Evolutionary conservation across 176 grass and related monocot species (phyloP), one percentile per base, ranked within the genome.

Genomic region (Cymbopogon citratus): DNA sequence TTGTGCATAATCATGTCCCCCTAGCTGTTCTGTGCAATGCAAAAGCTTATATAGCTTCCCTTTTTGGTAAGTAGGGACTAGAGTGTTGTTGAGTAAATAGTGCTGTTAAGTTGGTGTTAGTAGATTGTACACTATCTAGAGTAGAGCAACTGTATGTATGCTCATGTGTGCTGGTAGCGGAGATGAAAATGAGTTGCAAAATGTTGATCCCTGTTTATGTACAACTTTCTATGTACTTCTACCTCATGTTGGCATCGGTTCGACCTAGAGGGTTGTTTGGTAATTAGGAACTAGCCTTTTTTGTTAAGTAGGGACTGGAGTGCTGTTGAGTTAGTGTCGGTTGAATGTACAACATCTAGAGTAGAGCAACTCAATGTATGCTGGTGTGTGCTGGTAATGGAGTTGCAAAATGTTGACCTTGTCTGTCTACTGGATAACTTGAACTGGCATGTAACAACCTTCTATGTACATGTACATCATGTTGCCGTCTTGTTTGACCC

Each of bases 1-100:
- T 5, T 66, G 46, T 78, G 59, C 73, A 39, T 73, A 78, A 67
- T 73, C 65, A 21, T 73, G 87, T 81, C 78, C 66, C 65, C 26
- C 56, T 76, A 16, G 25, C 40, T 34, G 63, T 72, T 34, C 4
- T 28, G 72, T 71, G 54, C 44, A 79, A 79, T 71, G 54, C 44
- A 80, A 80, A 61, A 48, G 44, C 48, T 61, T 80, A 12, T 36
- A 45, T 60, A 1, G 2, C 23, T 3, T 44, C 3, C 2, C 21
- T 23, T 77, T 89, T 77, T 73, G 26, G n/a, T 66, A 2, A 54
- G 39, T 36, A 36, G 35, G 35, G 6, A 36, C 35, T 36, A 5
- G 59, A 33, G 23, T 86, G 71, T 56, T 48, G 25, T 24, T 15
- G 33, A 39, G 74, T 61, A 40, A 41, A 51, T 44, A 62, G 5